A percentile compares a stretch with the other conserved stretches of the same genome.
These are phyloP conservation scores for Candida michaelii DNA, from an alignment of 805 yeast genomes.

Conservation along the genomic window DNA sequence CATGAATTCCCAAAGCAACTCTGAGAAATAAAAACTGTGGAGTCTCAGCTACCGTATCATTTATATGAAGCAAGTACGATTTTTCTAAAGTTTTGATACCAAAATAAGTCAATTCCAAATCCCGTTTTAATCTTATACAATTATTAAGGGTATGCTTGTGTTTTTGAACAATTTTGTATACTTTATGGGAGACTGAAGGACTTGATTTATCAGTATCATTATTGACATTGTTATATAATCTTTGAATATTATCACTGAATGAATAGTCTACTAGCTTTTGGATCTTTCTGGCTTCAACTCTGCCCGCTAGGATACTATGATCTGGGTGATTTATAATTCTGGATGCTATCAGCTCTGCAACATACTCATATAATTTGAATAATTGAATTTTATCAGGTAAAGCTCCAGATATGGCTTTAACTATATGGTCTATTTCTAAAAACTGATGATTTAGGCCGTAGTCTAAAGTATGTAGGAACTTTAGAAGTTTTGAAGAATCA, in stretches of 20 bases:
- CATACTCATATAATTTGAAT: constrained; percentile 26
- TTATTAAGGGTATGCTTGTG: constrained; percentile 68
- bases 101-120: constrained; percentile 75
- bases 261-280: constrained; percentile 18
- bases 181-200: constrained; percentile 62
- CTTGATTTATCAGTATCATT: constrained; percentile 33
- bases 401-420: constrained; percentile 17
- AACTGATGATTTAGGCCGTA: constrained; percentile 16
- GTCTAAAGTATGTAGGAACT: constrained; percentile 12
- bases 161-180: constrained; percentile 60
- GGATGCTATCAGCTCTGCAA: constrained; percentile 35
- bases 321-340: constrained; percentile 36
- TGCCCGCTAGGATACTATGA: constrained; percentile 35
- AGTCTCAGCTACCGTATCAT: constrained; percentile 69
- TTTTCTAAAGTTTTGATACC: constrained; percentile 92
- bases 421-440: constrained; percentile 18
- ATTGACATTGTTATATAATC: constrained; percentile 17
- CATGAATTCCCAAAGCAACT: constrained; percentile 90
- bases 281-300: constrained; percentile 32
- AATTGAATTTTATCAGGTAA: constrained; percentile 19
- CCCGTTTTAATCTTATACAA: constrained; percentile 43
- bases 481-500: constrained; percentile 11
- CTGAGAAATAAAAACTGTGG: constrained; percentile 91
- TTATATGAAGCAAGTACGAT: constrained; percentile 69
- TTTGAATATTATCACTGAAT: constrained; percentile 27